Percentiles rank a stretch among this genome's conserved stretches.
Conservation (phyloP, 805 yeast genomes). For the Lipomyces lipofer region DNA sequence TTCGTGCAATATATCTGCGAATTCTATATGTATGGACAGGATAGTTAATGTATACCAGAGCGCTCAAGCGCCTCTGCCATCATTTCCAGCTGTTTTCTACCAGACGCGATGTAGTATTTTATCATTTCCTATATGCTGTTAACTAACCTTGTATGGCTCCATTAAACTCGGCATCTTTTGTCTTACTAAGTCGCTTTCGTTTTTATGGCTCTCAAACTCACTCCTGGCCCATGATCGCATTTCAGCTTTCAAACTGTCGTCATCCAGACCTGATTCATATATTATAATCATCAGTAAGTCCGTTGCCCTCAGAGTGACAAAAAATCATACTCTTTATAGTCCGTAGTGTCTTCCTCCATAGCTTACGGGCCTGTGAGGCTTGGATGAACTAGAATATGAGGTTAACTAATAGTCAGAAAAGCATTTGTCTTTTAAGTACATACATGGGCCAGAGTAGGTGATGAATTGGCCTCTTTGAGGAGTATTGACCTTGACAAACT, state of each 20-base stretch:
- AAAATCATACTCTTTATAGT: background rate
- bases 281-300: background rate
- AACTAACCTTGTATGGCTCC: no score
- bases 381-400: constrained; percentile 14
- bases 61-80: constrained; percentile 16
- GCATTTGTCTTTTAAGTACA: background rate
- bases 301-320: background rate
- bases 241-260: constrained; percentile 3
- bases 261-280: background rate
- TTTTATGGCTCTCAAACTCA: constrained; percentile 15
- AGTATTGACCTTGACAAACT: no score
- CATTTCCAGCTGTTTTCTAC: constrained; percentile 18
- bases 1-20: background rate
- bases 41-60: constrained; percentile 7
- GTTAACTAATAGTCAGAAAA: background rate
- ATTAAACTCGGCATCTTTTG: background rate
- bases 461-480: no score
- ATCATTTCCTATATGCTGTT: constrained; percentile 10
- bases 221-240: constrained; percentile 16
- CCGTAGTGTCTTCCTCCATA: constrained; percentile 18
- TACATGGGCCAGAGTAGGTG: constrained; percentile 18
- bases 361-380: constrained; percentile 15
- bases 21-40: no score
- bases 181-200: constrained; percentile 22
- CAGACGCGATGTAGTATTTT: constrained; percentile 14